These are phyloP conservation scores for Lycium ferocissimum DNA, from an alignment of 257 asterid species.

Conservation along the genomic window DNA sequence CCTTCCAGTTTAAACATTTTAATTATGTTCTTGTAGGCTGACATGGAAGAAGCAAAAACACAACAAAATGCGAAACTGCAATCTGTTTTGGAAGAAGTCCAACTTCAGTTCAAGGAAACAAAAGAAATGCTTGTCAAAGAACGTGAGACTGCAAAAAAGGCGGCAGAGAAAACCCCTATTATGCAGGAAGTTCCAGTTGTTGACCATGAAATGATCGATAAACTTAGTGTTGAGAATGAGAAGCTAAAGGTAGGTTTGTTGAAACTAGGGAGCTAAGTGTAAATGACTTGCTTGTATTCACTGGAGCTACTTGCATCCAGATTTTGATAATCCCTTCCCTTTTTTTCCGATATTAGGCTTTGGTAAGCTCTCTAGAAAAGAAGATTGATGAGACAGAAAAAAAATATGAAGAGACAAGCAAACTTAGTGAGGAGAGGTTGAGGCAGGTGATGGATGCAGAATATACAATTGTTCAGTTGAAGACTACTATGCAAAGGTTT, in stretches of 20 bases:
- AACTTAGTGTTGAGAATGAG: slow-evolving; percentile 37
- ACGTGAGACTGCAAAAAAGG: slow-evolving; percentile 4
- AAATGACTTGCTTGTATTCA: slow-evolving; percentile 2
- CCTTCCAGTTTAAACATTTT: background rate
- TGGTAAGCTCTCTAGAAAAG: slow-evolving; percentile 79
- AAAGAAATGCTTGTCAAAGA: slow-evolving; percentile 25
- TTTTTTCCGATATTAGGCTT: slow-evolving; percentile 44
- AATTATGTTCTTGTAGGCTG: slow-evolving; percentile 25
- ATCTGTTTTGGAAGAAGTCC: slow-evolving; percentile 34
- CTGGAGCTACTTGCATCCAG: background rate
- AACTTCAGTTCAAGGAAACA: slow-evolving; percentile 37
- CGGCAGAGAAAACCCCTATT: slow-evolving; percentile 22
- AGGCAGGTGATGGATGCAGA: slow-evolving; percentile 95
- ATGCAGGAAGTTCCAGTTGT: slow-evolving; percentile 23
- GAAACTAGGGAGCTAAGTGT: background rate
- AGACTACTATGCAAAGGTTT: slow-evolving; percentile 82
- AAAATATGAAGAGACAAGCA: slow-evolving; percentile 83
- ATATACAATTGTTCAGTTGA: slow-evolving; percentile 79
- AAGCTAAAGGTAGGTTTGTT: slow-evolving; percentile 37
- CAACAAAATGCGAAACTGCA: slow-evolving; percentile 37
- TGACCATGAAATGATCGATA: slow-evolving; percentile 28
- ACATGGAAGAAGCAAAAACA: slow-evolving; percentile 39
- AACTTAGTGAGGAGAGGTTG: slow-evolving; percentile 91
- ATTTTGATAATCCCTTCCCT: background rate
- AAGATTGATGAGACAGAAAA: slow-evolving; percentile 88